Conservation (phyloP, 495 filamentous ascomycete genomes). For the Trichoderma orchidacearum region DNA sequence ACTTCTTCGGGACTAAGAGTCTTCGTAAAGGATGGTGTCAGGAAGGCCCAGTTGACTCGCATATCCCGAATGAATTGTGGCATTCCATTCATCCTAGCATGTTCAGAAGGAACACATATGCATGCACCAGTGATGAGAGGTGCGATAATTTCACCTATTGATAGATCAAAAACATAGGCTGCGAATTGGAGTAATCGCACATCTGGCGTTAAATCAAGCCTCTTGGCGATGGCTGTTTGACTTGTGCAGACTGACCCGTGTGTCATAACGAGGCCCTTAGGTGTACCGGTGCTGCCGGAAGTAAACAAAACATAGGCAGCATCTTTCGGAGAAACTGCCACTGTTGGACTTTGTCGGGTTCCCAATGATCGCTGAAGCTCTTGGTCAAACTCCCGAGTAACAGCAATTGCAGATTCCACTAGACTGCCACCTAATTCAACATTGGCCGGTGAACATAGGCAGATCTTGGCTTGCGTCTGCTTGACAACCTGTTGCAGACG, state of each 20-base stretch:
- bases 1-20: conserved; percentile 18
- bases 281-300: conserved; percentile 7
- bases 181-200: conserved; percentile 39
- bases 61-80: conserved; percentile 2
- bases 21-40: conserved; percentile 30
- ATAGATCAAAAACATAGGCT: conserved; percentile 36
- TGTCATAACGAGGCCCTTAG: conserved; percentile 29
- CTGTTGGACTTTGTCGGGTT: not conserved
- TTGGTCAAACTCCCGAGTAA: not conserved
- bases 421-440: not conserved
- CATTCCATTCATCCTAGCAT: not conserved
- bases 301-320: conserved; percentile 34
- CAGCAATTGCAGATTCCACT: not conserved
- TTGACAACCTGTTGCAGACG: conserved; percentile 18
- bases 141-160: conserved; percentile 29
- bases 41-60: conserved; percentile 3
- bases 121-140: conserved; percentile 31
- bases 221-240: conserved; percentile 13
- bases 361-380: not conserved
- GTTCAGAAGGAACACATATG: conserved; percentile 31
- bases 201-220: conserved; percentile 16
- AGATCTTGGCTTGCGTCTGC: not conserved
- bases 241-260: conserved; percentile 29
- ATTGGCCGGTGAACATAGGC: not conserved
- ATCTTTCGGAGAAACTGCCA: conserved; percentile 33